These are phyloP conservation scores for Berberis vulgaris DNA, from an alignment of 164 flowering plant species.

Conservation along the genomic window DNA sequence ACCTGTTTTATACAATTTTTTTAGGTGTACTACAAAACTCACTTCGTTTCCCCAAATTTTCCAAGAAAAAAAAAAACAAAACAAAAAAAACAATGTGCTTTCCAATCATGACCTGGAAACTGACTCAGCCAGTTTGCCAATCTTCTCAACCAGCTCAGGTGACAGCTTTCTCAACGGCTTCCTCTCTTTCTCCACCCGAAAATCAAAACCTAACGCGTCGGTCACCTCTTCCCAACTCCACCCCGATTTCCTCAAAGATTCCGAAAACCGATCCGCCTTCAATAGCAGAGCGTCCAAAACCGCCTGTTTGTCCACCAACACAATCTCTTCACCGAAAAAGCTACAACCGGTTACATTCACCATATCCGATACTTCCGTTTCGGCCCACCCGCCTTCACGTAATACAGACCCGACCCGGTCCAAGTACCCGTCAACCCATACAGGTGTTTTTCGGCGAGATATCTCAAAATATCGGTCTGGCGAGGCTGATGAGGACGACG, in stretches of 20 bases:
- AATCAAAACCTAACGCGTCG: conserved; percentile 77
- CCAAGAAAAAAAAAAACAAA: background rate
- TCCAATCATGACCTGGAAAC: conserved; percentile 38
- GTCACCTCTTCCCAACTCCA: conserved; percentile 96
- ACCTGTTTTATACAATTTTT: too few species aligned
- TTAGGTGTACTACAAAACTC: background rate
- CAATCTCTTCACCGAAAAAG: conserved; percentile 56
- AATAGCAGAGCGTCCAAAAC: conserved; percentile 66
- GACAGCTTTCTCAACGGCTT: conserved; percentile 55
- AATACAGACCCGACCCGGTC: conserved; percentile 61
- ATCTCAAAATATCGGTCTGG: conserved; percentile 58
- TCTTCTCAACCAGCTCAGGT: conserved; percentile 67
- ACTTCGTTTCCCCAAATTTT: conserved; percentile 9
- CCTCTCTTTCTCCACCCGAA: conserved; percentile 52
- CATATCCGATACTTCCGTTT: conserved; percentile 70
- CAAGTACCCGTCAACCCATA: conserved; percentile 78
- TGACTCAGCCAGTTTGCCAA: conserved; percentile 75
- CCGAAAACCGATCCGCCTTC: conserved; percentile 75
- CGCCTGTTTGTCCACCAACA: conserved; percentile 66
- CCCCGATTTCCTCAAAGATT: conserved; percentile 65
- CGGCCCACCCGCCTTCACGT: conserved; percentile 86
- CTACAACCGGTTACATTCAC: conserved; percentile 62
- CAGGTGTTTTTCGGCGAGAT: conserved; percentile 32
- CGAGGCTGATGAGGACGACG: conserved; percentile 43
- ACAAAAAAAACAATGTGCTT: background rate